phyloP scores from a whole-genome alignment of 129 eudicot species.

The Oenanthe sinensis region DNA sequence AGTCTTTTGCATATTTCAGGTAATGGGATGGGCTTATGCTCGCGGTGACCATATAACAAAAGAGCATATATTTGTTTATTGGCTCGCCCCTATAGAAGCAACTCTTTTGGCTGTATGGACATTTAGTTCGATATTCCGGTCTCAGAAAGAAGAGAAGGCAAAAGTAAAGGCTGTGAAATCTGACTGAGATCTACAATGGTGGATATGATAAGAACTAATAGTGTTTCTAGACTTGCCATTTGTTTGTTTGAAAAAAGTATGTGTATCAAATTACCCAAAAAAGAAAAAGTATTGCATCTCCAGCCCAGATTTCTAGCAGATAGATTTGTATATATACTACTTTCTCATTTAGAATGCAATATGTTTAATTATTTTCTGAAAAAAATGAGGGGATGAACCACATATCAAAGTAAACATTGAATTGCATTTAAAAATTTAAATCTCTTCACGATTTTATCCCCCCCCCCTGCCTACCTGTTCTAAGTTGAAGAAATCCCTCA shows the following conservation, averaged over 20 bases:
- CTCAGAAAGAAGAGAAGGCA: slow-evolving; percentile 26
- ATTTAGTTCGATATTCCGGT: slow-evolving; percentile 32
- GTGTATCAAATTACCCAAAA: background rate
- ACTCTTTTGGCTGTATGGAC: slow-evolving; percentile 67
- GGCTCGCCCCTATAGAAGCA: slow-evolving; percentile 77
- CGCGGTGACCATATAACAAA: slow-evolving; percentile 69
- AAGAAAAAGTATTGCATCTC: background rate
- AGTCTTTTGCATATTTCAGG: slow-evolving; percentile 29
- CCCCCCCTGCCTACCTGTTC: background rate
- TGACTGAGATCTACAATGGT: slow-evolving; percentile 8
- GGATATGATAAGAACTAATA: slow-evolving; percentile 4
- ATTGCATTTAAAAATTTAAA: background rate
- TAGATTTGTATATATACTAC: background rate
- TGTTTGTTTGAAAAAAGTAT: background rate
- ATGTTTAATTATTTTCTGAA: background rate
- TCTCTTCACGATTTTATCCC: background rate
- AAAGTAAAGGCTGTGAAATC: slow-evolving; percentile 26
- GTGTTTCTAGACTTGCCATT: background rate
- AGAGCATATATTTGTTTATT: slow-evolving; percentile 74
- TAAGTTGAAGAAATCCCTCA: background rate
- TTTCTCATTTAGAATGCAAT: background rate
- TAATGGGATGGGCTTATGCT: slow-evolving; percentile 97
- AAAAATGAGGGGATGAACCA: background rate
- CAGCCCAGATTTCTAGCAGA: background rate
- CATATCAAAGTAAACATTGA: background rate